Conservation (phyloP, 2,329 filamentous ascomycete species). For the Rosellinia necatrix region DNA sequence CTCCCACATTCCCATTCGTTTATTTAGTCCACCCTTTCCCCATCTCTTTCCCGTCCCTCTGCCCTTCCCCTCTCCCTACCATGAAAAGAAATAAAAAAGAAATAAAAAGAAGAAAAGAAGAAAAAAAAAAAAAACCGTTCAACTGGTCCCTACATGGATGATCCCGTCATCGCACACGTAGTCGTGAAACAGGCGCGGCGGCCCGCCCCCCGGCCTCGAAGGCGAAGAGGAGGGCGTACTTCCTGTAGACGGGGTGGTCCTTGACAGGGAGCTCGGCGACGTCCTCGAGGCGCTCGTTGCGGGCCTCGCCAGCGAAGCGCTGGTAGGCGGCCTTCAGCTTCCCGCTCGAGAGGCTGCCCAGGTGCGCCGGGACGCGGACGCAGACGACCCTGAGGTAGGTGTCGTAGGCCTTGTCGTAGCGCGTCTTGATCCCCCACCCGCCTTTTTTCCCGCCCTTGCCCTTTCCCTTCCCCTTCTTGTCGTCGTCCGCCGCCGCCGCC, state of each 20-base stretch:
- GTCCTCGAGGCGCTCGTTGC: neutral
- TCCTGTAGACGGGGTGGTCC: neutral
- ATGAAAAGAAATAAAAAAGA: too few species aligned
- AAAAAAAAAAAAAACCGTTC: too few species aligned
- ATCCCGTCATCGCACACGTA: slow-evolving; percentile 8
- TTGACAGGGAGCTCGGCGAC: neutral
- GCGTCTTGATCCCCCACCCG: slow-evolving; percentile 12
- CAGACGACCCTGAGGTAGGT: slow-evolving; percentile 5
- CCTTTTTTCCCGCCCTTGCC: too few species aligned
- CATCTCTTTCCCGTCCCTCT: too few species aligned
- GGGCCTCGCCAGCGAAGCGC: neutral
- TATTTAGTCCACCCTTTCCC: too few species aligned
- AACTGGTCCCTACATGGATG: too few species aligned
- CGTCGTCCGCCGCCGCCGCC: too few species aligned
- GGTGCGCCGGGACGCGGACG: neutral
- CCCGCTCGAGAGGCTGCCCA: neutral
- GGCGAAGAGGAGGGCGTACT: slow-evolving; percentile 4
- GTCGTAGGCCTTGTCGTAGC: neutral
- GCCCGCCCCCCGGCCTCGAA: neutral
- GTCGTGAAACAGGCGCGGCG: neutral
- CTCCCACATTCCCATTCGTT: too few species aligned
- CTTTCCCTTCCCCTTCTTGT: too few species aligned
- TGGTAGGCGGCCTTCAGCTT: neutral
- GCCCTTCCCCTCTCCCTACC: too few species aligned
- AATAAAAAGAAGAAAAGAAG: too few species aligned